These are phyloP conservation scores for Eucalyptus rudis DNA, from an alignment of 345 rosid species.

Conservation along the genomic window DNA sequence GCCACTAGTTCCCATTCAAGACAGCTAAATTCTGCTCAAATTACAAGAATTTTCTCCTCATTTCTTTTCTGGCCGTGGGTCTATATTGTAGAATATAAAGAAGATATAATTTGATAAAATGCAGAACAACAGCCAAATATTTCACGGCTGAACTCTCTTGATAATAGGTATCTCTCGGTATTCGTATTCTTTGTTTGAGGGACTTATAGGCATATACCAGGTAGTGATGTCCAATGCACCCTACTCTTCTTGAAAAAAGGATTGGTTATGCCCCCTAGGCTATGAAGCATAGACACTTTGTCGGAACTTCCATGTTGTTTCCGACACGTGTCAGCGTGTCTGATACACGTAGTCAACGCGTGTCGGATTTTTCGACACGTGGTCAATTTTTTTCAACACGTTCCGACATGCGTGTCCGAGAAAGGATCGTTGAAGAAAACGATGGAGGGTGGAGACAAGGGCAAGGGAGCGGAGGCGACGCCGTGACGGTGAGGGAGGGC, in stretches of 20 bases:
- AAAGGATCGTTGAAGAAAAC: fast-evolving
- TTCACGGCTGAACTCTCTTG: background rate
- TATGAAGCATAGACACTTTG: no score
- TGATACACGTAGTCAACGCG: fast-evolving
- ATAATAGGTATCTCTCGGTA: background rate
- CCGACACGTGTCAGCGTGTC: fast-evolving
- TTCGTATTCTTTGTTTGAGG: background rate
- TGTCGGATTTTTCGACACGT: no score
- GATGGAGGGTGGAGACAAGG: no score
- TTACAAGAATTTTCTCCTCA: background rate
- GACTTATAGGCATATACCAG: background rate
- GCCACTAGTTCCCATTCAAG: constrained; percentile 55
- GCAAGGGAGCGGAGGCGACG: fast-evolving
- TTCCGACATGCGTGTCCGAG: fast-evolving
- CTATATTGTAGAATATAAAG: background rate
- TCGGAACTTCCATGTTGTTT: no score
- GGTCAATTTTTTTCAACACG: no score
- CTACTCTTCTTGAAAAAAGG: background rate
- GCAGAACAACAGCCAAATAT: background rate
- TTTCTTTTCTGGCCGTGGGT: background rate
- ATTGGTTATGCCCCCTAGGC: background rate
- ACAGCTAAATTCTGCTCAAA: constrained; percentile 6
- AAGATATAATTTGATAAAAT: background rate
- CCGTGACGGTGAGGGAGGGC: no score
- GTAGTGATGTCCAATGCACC: background rate